Evolutionary conservation across 2,329 filamentous ascomycete species (phyloP).

Genomic region (Trichoderma asperellum): DNA sequence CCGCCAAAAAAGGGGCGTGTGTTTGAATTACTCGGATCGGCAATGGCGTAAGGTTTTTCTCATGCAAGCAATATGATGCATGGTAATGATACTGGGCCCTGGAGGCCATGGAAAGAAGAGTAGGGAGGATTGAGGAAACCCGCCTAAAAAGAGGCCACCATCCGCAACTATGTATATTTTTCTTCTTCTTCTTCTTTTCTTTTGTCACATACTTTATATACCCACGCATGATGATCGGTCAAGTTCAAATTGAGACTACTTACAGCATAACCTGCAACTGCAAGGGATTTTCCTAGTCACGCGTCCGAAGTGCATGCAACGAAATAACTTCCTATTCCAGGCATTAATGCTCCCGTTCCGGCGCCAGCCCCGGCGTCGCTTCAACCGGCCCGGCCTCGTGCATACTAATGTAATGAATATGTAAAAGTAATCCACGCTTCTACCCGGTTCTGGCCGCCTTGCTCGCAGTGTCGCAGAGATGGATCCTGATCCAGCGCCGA

Average conservation of each 20-base stretch:
- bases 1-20: neutral
- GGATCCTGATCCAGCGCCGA: neutral
- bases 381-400: slow-evolving; percentile 20
- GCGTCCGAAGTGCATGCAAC: neutral
- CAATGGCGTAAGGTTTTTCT: slow-evolving; percentile 14
- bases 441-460: neutral
- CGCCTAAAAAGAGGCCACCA: neutral
- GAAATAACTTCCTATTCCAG: neutral
- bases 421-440: neutral
- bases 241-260: neutral
- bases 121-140: neutral
- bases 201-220: slow-evolving; percentile 21
- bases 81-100: slow-evolving; percentile 20
- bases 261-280: neutral
- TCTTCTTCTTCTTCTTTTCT: neutral
- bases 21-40: neutral
- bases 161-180: slow-evolving; percentile 1
- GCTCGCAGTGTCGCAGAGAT: neutral
- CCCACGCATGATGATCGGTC: slow-evolving; percentile 8
- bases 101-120: slow-evolving; percentile 1
- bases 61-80: slow-evolving; percentile 6
- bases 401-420: neutral
- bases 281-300: neutral
- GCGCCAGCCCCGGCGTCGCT: slow-evolving; percentile 4
- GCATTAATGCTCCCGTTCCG: slow-evolving; percentile 7